phyloP scores from a whole-genome alignment of 148 eudicot species.

The Cornus florida region DNA sequence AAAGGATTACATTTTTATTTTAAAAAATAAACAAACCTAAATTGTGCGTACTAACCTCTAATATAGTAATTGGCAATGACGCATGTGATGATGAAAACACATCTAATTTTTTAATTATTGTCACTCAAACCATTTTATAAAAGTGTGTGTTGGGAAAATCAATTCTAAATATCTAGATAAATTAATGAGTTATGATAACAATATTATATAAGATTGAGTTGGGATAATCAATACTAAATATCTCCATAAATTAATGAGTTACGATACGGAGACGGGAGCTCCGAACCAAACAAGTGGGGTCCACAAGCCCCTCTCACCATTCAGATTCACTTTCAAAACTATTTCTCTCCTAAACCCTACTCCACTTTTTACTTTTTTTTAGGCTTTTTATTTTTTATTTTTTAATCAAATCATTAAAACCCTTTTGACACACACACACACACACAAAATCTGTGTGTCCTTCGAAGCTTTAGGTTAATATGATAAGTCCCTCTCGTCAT shows the following conservation, averaged over 20 bases:
- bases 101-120: background rate
- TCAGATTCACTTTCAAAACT: background rate
- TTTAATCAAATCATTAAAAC: background rate
- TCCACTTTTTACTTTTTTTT: no score
- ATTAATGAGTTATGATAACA: background rate
- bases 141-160: background rate
- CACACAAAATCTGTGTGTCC: background rate
- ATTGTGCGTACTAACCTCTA: no score
- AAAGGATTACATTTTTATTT: no score
- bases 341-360: no score
- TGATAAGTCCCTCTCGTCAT: background rate
- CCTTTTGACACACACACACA: no score
- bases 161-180: background rate
- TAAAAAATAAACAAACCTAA: no score
- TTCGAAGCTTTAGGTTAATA: background rate
- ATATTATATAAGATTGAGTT: background rate
- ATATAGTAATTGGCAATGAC: background rate
- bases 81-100: background rate
- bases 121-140: background rate
- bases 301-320: background rate
- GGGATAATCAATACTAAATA: background rate
- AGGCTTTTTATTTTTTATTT: no score
- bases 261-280: no score
- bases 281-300: background rate
- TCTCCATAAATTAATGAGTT: background rate